Conservation (phyloP, 352 stramenopile species). For the Globisporangium viniferum region DNA sequence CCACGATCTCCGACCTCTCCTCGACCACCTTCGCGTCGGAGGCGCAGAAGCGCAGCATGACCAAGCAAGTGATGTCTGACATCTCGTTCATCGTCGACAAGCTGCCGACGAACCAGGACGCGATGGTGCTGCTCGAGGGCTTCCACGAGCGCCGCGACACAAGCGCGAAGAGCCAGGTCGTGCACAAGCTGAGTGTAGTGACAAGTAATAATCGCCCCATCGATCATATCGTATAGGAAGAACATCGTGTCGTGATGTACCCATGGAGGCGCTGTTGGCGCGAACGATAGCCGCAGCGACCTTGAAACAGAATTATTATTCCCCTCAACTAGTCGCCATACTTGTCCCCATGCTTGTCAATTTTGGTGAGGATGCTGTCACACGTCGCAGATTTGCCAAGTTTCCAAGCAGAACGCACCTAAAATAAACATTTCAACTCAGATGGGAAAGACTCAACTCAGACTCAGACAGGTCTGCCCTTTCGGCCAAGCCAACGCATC, state of each 20-base stretch:
- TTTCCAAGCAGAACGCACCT: not conserved
- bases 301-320: not conserved
- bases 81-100: conserved; percentile 16
- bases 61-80: conserved; percentile 16
- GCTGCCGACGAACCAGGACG: conserved; percentile 9
- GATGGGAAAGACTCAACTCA: not conserved
- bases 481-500: no score
- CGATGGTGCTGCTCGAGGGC: conserved; percentile 14
- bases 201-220: not conserved
- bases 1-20: conserved; percentile 10
- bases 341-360: not conserved
- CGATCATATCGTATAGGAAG: conserved; percentile 1
- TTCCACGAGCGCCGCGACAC: conserved; percentile 8
- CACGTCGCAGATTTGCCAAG: conserved; percentile 10
- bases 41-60: conserved; percentile 15
- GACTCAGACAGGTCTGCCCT: not conserved
- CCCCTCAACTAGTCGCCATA: not conserved
- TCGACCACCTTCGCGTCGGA: conserved; percentile 12
- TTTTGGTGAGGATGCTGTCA: not conserved
- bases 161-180: not conserved
- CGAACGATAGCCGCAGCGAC: not conserved
- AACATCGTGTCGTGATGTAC: not conserved
- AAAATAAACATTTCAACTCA: not conserved
- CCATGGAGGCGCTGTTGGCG: not conserved
- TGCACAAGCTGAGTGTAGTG: not conserved